Base-by-base conservation (phyloP, 2,329 filamentous ascomycete species). In the Penicillium sp. region DNA sequence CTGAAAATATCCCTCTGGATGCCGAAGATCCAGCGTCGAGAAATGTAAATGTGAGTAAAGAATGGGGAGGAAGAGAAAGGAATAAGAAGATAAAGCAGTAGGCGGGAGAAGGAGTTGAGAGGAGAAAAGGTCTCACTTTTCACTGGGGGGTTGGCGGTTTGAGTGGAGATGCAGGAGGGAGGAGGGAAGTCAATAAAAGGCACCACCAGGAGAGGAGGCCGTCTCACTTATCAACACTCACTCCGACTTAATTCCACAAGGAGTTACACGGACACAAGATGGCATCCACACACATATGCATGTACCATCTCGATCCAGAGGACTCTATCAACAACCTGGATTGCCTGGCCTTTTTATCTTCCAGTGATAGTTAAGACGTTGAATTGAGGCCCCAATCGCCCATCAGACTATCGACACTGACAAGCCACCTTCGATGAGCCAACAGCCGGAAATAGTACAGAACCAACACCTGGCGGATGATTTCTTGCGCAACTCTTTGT, bases 51-150 rank as follows among this genome's bases (percentile, higher is more conserved):
- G 49, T n/a, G 35, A 57, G 30, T 45, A 52, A 56, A 48, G 58
- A 56, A 57, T 56, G 35, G 38, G 38, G 31, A 49, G 51, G 19
- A 57, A 58, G 51, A 50, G 38, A 44, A 56, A 58, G 53, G 48
- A 35, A 46, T 50, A 47, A 41, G 29, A 56, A 53, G 41, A 57
- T 60, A 38, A 46, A 53, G 19, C 11, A 56, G 49, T 30, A 55
- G 38, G 50, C 17, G 55, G 58, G 52, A 60, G 47, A 51, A 38
- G 56, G 29, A 53, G 31, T 54, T 53, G 44, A 38, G 58, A 11
- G 48, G 48, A 56, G 41, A 58, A 63, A 62, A 55, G 58, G 48
- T 46, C 56, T 29, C 35, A 52, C 58, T 50, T 61, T 11, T 57
- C 52, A 62, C 44, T 54, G 59, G 56, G 53, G 52, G 55, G 60